phyloP scores from a whole-genome alignment of 345 rosid species.

The Isatis tinctoria region DNA sequence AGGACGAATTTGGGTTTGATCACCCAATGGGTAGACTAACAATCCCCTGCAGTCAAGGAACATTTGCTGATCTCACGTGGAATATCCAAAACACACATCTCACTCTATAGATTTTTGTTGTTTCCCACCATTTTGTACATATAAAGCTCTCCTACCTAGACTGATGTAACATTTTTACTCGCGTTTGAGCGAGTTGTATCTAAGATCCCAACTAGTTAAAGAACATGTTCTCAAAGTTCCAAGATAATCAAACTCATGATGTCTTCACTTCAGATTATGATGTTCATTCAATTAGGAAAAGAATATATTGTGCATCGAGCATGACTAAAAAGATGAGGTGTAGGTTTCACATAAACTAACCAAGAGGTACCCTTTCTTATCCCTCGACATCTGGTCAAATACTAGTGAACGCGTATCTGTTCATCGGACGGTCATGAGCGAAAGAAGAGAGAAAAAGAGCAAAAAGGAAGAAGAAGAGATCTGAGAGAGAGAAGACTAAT shows the following conservation, averaged over 20 bases:
- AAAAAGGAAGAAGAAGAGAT: background rate
- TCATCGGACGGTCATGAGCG: background rate
- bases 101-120: background rate
- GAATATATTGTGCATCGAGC: background rate
- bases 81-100: background rate
- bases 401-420: background rate
- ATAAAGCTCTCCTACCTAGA: background rate
- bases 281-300: background rate
- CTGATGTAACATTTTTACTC: background rate
- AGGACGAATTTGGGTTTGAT: slow-evolving; percentile 3
- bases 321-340: background rate
- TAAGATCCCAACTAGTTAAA: background rate
- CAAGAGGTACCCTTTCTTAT: background rate
- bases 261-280: background rate
- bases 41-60: slow-evolving; percentile 1
- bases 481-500: background rate
- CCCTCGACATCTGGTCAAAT: background rate
- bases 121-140: background rate
- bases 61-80: slow-evolving; percentile 2
- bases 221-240: background rate
- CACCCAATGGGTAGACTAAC: slow-evolving; percentile 10
- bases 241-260: background rate
- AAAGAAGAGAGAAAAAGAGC: background rate
- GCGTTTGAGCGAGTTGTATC: background rate
- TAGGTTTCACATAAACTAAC: background rate